Conservation (phyloP, 169 alveolate genomes). For the Plasmodium fragile region DNA sequence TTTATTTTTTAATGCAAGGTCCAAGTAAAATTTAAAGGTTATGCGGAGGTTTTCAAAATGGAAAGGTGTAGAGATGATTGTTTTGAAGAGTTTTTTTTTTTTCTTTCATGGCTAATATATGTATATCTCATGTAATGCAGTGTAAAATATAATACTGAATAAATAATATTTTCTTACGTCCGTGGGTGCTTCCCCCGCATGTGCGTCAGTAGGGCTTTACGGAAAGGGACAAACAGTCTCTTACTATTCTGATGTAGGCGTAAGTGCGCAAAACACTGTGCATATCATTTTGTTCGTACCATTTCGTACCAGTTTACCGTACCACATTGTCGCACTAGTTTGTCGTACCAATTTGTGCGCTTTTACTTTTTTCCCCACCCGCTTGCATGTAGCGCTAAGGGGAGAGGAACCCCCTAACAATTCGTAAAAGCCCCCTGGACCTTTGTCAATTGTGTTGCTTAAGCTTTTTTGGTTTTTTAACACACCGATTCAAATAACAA, state of each 20-base stretch:
- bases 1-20: background rate
- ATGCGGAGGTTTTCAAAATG: background rate
- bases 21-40: background rate
- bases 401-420: background rate
- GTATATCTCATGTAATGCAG: background rate
- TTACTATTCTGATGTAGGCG: background rate
- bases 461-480: background rate
- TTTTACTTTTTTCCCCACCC: background rate
- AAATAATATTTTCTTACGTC: background rate
- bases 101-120: background rate
- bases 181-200: background rate
- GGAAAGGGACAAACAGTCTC: background rate
- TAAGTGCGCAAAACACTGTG: background rate
- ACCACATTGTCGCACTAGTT: background rate
- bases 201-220: background rate
- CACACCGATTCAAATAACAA: background rate
- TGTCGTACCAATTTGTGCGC: background rate
- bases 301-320: background rate
- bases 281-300: background rate
- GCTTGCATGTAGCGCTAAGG: background rate
- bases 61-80: background rate
- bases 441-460: background rate
- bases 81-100: background rate
- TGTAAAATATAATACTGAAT: background rate
- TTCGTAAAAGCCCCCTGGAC: background rate